A percentile compares a stretch with the other conserved stretches of the same genome.
Evolutionary conservation across 23 red algal species (phyloP).

Genomic region (Pyropia yezoensis): DNA sequence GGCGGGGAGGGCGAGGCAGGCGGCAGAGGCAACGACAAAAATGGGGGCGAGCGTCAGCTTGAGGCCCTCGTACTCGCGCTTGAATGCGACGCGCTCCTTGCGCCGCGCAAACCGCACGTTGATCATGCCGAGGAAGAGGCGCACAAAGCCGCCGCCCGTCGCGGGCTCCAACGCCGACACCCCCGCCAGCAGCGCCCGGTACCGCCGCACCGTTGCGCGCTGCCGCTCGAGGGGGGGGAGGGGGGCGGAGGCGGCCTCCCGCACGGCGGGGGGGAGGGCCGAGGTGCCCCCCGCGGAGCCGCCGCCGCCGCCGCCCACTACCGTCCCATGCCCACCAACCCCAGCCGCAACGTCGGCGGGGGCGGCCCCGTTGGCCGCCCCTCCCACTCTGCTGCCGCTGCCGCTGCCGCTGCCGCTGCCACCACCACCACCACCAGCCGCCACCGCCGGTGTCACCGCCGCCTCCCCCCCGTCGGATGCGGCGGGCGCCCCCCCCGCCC

Average conservation of each 20-base stretch:
- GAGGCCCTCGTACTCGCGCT: constrained; percentile 86
- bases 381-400: background rate
- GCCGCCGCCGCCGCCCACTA: background rate
- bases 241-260: background rate
- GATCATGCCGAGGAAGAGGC: constrained; percentile 74
- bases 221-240: background rate
- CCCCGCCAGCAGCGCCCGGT: background rate
- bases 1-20: constrained; percentile 57
- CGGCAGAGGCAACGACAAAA: constrained; percentile 33
- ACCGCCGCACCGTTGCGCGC: constrained; percentile 9
- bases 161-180: constrained; percentile 47
- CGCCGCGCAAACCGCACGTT: constrained; percentile 86
- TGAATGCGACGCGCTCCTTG: constrained; percentile 63
- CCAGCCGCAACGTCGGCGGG: too few species aligned
- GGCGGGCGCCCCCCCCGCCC: background rate
- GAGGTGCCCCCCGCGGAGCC: background rate
- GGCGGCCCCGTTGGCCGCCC: too few species aligned
- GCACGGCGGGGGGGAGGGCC: constrained; percentile 2
- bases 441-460: too few species aligned
- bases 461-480: background rate
- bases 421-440: background rate
- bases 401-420: background rate
- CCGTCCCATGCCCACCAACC: background rate
- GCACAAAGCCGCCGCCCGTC: constrained; percentile 84
- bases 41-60: constrained; percentile 73